Conservation (phyloP, 2,329 filamentous ascomycete genomes). For the Capronia epimyces region DNA sequence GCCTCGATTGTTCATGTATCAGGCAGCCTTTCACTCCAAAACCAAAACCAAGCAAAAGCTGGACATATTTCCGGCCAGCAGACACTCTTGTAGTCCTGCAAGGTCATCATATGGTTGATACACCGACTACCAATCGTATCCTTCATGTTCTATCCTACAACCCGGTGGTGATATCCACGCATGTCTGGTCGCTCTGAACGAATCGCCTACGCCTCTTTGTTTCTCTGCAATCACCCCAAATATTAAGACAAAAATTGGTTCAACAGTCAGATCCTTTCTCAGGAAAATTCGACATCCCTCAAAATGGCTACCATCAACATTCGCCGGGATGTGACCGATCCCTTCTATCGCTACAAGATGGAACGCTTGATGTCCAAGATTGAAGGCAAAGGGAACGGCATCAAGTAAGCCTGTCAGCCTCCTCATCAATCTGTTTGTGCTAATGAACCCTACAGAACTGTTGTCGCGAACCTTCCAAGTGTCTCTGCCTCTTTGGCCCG, state of each 20-base stretch:
- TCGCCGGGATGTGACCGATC: slow-evolving; percentile 76
- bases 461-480: slow-evolving; percentile 93
- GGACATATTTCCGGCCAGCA: slow-evolving; percentile 93
- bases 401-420: slow-evolving; percentile 57
- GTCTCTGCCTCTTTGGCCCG: slow-evolving; percentile 88
- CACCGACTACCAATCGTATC: slow-evolving; percentile 29
- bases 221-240: slow-evolving; percentile 31
- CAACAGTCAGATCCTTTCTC: slow-evolving; percentile 4
- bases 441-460: slow-evolving; percentile 47
- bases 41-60: slow-evolving; percentile 90
- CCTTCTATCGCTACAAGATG: slow-evolving; percentile 99
- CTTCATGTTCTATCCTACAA: slow-evolving; percentile 29
- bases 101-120: slow-evolving; percentile 82
- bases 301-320: slow-evolving; percentile 92
- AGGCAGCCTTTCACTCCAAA: slow-evolving; percentile 90
- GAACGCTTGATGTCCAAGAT: slow-evolving; percentile 98
- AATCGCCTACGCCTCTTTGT: slow-evolving; percentile 38
- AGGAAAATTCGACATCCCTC: slow-evolving; percentile 41
- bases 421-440: background rate
- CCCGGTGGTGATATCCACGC: slow-evolving; percentile 39
- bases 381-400: slow-evolving; percentile 98
- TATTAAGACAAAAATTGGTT: slow-evolving; percentile 9
- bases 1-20: slow-evolving; percentile 86
- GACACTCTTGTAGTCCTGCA: slow-evolving; percentile 86
- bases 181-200: slow-evolving; percentile 54